Base-by-base conservation (phyloP, 2,329 filamentous ascomycete genomes). In the Pseudogymnoascus sp. region DNA sequence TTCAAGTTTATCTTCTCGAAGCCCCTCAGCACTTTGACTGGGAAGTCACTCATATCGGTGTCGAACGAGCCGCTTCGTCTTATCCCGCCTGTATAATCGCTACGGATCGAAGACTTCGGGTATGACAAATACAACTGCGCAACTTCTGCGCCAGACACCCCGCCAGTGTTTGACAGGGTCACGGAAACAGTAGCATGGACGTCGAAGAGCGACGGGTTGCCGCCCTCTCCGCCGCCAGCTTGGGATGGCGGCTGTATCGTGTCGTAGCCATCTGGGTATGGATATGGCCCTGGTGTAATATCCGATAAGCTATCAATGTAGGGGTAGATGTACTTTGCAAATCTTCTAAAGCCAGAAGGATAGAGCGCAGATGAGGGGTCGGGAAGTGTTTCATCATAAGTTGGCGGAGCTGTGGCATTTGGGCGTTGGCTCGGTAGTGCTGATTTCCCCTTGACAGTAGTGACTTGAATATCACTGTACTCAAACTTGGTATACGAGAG, bases 41-140 rank as follows among this genome's bases (percentile, higher is more conserved):
- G 87, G 58, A 89, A 90, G 26, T 90, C 69, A 1, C 69, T 28
- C 61, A 57, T 61, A n/a, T 59, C 30, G 35, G 30, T 59, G 7
- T 57, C 59, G 19, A 61, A 59, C 15, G 21, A 23, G 18, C 45
- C 45, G 13, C 26, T 26, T 30, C 15, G 82, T 74, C 1, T 61
- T 76, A 72, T 21, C 0, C 90, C 91, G 57, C 92, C 92, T 2
- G 95, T 87, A 26, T 81, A 84, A 59, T 96, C 70, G n/a, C 5
- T 33, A 3, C 26, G 26, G 8, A 5, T 26, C 2, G 45, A 26
- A 2, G 67, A 64, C 57, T 76, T 63, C 0, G 80, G 81, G 38
- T 76, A 76, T 6, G 71, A 74, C 28, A 83, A 64, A 65, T 85
- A 85, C 3, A 84, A 67, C 62, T 85, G 82, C 1, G 82, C 79